Base-by-base conservation (phyloP, 192 early-diverging fungal species). In the Backusella morwellensis region DNA sequence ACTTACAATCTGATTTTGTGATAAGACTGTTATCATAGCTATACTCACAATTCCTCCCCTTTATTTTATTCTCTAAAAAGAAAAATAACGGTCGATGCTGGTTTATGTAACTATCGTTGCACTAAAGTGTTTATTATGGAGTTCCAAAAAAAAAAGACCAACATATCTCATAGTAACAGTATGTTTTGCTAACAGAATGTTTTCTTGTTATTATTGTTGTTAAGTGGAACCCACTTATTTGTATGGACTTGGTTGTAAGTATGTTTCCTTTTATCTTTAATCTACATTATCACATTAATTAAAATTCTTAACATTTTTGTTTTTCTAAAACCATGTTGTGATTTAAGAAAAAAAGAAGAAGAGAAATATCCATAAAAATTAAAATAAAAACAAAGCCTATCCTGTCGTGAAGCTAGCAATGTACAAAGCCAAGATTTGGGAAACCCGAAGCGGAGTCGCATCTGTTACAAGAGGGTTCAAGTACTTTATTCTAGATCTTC, bases 261-360 rank as follows among this genome's bases (percentile, higher is more conserved):
- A 15, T 63, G 11, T 29, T 29, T 63, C 7, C 26, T 63, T 26
- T 63, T 29, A 26, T 63, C 56, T 29, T 12, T 12, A 63, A 63
- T 63, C 7, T 29, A 63, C 12, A 12, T 63, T 63, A 29, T 63
- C 56, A 63, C 56, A 63, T 63, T 63, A 63, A 63, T 63, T 63
- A 63, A 63, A 63, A 63, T 63, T 63, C 56, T 63, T 26, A 11
- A 9, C 56, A 63, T 63, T 63, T 63, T 63, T 63, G 56, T 63
- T 63, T 29, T 63, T 29, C 56, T 63, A 12, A 63, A 63, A 63
- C 21, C 4, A 23, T 14, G 23, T 29, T 63, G 23, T 26, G 21
- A 63, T 63, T 63, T 63, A 63, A 29, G 56, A 26, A 29, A 29
- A 14, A 63, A 29, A 56, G n/a, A 63, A 63, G 56, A 63, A 29